These are phyloP conservation scores for Gossypium mustelinum DNA, from an alignment of 345 rosid genomes.

Conservation along the genomic window DNA sequence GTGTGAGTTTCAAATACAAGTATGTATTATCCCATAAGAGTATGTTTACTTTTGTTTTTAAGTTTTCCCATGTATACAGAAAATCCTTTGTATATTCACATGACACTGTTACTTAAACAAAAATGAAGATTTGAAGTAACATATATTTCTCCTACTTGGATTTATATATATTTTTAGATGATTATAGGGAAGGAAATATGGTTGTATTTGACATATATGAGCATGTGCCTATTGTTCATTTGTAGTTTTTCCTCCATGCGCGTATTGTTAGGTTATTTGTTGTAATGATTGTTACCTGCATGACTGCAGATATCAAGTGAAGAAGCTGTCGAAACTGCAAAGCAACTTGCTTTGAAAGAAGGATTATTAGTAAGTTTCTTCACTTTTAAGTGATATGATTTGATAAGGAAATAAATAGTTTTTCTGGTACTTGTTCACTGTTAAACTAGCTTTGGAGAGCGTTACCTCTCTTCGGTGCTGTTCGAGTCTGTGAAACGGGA, in stretches of 20 bases:
- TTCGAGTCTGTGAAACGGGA: slow-evolving; percentile 44
- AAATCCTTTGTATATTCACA: neutral
- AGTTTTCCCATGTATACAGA: neutral
- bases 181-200: neutral
- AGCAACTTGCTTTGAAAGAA: slow-evolving; percentile 28
- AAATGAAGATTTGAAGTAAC: neutral
- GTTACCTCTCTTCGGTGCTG: slow-evolving; percentile 46
- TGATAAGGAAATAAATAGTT: neutral
- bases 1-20: neutral
- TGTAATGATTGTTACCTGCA: neutral
- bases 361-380: slow-evolving; percentile 44
- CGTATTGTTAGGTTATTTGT: neutral
- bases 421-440: neutral
- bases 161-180: neutral
- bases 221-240: neutral
- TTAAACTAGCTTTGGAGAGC: slow-evolving; percentile 42
- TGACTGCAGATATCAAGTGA: neutral
- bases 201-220: neutral
- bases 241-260: neutral
- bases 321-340: neutral
- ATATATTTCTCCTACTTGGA: neutral
- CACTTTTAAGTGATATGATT: neutral
- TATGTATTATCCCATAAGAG: neutral
- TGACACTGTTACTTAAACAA: neutral
- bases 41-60: no score